phyloP scores from a whole-genome alignment of 768 basidiomycete species.

The Russula dissimulans region DNA sequence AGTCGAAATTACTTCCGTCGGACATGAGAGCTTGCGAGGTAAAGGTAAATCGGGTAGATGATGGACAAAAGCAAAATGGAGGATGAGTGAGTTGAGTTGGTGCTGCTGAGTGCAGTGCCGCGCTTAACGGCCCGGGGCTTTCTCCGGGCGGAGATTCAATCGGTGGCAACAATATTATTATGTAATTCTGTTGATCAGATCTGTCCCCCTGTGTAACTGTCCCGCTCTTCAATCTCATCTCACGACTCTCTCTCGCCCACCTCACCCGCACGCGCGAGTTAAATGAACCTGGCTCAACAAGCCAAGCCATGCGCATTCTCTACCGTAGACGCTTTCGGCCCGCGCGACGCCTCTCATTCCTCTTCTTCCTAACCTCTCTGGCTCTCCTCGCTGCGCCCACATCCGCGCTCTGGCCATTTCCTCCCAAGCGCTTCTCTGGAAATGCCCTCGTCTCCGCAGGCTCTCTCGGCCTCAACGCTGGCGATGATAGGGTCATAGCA shows the following conservation, averaged over 20 bases:
- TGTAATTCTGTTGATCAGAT: too few relatives aligned
- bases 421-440: constrained; percentile 73
- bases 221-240: too few relatives aligned
- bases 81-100: too few relatives aligned
- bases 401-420: constrained; percentile 68
- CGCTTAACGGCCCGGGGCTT: neutral
- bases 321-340: constrained; percentile 2
- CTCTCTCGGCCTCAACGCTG: constrained; percentile 56
- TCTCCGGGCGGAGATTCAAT: constrained; percentile 5
- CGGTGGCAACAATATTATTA: too few relatives aligned
- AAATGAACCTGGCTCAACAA: neutral
- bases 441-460: constrained; percentile 79
- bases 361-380: constrained; percentile 1
- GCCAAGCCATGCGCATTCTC: neutral
- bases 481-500: constrained; percentile 68
- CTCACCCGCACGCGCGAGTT: neutral
- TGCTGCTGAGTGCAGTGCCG: too few relatives aligned
- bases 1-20: constrained; percentile 95
- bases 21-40: constrained; percentile 44
- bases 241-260: too few relatives aligned
- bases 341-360: constrained; percentile 8
- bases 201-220: too few relatives aligned
- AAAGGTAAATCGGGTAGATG: constrained; percentile 20
- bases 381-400: constrained; percentile 1
- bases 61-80: too few relatives aligned